phyloP scores from a whole-genome alignment of 192 early-diverging fungal genomes.

The Chytriomyces sp. region DNA sequence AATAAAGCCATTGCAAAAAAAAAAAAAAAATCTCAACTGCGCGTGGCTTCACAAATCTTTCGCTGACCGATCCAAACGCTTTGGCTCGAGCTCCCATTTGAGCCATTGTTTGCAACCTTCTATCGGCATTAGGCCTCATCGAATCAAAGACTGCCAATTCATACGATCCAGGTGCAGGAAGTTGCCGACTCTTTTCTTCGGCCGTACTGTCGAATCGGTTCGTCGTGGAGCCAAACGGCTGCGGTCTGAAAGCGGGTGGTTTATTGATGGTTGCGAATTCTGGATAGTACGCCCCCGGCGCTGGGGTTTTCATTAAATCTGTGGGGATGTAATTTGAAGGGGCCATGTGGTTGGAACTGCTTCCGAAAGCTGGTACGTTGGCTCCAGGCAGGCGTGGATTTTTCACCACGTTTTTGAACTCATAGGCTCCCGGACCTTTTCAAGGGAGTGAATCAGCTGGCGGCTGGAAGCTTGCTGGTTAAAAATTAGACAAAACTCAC shows the following conservation, averaged over 20 bases:
- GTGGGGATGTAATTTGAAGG: conserved; percentile 29
- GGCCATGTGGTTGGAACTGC: conserved; percentile 25
- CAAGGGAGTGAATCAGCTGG: conserved; percentile 4
- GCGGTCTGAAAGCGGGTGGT: conserved; percentile 42
- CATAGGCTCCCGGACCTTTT: conserved; percentile 56
- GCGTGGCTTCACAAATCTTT: conserved; percentile 40
- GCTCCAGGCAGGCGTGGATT: conserved; percentile 10
- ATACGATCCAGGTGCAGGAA: conserved; percentile 54
- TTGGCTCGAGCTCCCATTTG: conserved; percentile 32
- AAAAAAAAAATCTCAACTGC: conserved; percentile 15
- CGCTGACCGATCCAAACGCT: conserved; percentile 50
- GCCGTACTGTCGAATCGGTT: conserved; percentile 42
- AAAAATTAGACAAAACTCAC: background rate
- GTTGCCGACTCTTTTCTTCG: conserved; percentile 22
- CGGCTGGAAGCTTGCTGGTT: background rate
- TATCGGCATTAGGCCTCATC: background rate
- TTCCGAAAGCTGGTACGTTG: conserved; percentile 35
- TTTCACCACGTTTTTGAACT: conserved; percentile 41
- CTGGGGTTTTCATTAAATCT: conserved; percentile 52
- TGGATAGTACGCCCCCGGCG: conserved; percentile 57
- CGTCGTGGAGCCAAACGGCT: conserved; percentile 58
- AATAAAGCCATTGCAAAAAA: background rate
- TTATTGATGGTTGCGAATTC: conserved; percentile 46
- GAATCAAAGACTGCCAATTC: conserved; percentile 42
- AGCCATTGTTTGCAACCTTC: conserved; percentile 30